Evolutionary conservation across 208 protist species (phyloP).

Genomic region (Trypanosoma melophagium): DNA sequence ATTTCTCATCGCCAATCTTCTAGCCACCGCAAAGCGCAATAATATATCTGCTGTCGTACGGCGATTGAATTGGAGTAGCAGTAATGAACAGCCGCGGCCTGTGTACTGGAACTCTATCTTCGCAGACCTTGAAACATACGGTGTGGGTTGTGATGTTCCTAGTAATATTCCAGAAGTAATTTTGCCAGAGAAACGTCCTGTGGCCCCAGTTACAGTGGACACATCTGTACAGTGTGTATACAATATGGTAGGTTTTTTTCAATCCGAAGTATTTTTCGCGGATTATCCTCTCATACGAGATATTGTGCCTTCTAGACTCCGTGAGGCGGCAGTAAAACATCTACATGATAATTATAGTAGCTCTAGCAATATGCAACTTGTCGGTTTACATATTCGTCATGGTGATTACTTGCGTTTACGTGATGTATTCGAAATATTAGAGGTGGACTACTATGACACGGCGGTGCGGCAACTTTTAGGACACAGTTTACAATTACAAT

Average conservation of each 20-base stretch:
- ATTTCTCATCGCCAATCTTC: slow-evolving; percentile 79
- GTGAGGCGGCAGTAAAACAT: slow-evolving; percentile 27
- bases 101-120: slow-evolving; percentile 84
- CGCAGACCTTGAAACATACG: slow-evolving; percentile 30
- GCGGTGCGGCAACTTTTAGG: slow-evolving; percentile 73
- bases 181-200: slow-evolving; percentile 65
- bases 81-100: slow-evolving; percentile 63
- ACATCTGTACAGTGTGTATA: slow-evolving; percentile 35
- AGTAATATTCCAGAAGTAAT: slow-evolving; percentile 30
- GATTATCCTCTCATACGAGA: slow-evolving; percentile 42
- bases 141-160: slow-evolving; percentile 32
- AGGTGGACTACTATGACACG: slow-evolving; percentile 57
- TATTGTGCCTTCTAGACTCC: slow-evolving; percentile 39
- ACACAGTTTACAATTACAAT: slow-evolving; percentile 31
- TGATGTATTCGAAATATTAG: slow-evolving; percentile 73
- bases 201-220: slow-evolving; percentile 31
- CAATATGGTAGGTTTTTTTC: slow-evolving; percentile 84
- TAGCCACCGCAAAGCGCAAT: slow-evolving; percentile 63
- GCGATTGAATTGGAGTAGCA: slow-evolving; percentile 51
- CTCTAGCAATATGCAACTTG: slow-evolving; percentile 27
- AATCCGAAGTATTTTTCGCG: slow-evolving; percentile 69
- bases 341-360: slow-evolving; percentile 41
- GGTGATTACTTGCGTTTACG: slow-evolving; percentile 74
- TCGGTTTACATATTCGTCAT: slow-evolving; percentile 75
- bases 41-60: slow-evolving; percentile 43